phyloP scores from a whole-genome alignment of 345 rosid species.

The Eucalyptus erythrocorys region DNA sequence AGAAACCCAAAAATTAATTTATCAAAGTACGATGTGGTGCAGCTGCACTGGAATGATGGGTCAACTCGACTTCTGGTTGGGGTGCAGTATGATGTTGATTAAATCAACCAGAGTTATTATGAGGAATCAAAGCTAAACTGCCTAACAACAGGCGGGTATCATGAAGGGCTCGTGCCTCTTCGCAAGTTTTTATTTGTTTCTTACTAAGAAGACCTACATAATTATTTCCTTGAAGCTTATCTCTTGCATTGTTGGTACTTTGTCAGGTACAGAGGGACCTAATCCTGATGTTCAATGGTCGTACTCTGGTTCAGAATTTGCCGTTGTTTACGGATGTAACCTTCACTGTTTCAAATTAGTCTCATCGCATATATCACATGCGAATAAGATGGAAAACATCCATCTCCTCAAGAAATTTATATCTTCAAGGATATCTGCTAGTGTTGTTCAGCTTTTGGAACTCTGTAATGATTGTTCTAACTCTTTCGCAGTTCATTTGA shows the following conservation, averaged over 20 bases:
- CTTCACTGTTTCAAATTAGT: slow-evolving; percentile 5
- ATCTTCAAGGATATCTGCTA: neutral
- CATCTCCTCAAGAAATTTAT: neutral
- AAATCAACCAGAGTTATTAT: slow-evolving; percentile 88
- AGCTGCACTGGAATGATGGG: slow-evolving; percentile 68
- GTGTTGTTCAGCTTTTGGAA: neutral
- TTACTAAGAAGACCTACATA: neutral
- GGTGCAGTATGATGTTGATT: slow-evolving; percentile 85
- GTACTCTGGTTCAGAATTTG: slow-evolving; percentile 73
- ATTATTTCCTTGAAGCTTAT: neutral
- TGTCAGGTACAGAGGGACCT: slow-evolving; percentile 88
- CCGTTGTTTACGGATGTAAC: slow-evolving; percentile 97
- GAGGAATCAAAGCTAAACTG: slow-evolving; percentile 80
- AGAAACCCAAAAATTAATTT: too few relatives aligned
- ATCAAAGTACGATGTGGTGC: slow-evolving; percentile 13
- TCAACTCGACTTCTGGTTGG: slow-evolving; percentile 75
- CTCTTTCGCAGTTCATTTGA: neutral
- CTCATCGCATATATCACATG: neutral
- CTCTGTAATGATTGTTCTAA: neutral
- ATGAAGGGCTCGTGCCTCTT: slow-evolving; percentile 84
- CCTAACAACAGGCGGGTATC: slow-evolving; percentile 64
- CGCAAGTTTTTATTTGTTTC: slow-evolving; percentile 32
- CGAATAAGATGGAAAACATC: neutral
- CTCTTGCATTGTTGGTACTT: slow-evolving; percentile 7
- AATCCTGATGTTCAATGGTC: slow-evolving; percentile 97